A percentile compares a stretch with the other conserved stretches of the same genome.
These are phyloP conservation scores for Colletotrichum sp. DNA, from an alignment of 2,329 filamentous ascomycete species.

Conservation along the genomic window DNA sequence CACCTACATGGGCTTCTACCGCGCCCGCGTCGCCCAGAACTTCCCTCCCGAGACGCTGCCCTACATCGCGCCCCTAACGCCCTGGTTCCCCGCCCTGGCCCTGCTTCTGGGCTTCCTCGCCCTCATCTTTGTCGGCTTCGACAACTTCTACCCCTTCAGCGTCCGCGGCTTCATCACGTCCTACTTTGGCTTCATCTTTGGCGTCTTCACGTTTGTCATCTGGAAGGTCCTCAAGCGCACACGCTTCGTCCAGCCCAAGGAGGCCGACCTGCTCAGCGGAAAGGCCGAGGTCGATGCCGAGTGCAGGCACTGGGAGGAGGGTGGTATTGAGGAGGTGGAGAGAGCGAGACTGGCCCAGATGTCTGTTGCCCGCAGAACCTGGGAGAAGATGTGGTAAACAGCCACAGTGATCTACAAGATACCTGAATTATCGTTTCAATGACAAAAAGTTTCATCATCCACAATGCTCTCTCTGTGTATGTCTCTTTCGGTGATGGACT, in stretches of 20 bases:
- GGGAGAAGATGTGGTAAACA: constrained; percentile 44
- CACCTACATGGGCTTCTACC: constrained; percentile 53
- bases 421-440: not conserved
- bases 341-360: constrained; percentile 37
- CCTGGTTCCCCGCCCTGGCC: constrained; percentile 56
- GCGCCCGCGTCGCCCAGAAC: constrained; percentile 57
- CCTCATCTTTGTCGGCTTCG: constrained; percentile 62
- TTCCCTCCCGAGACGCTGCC: constrained; percentile 52
- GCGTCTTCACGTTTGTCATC: constrained; percentile 60
- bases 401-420: not conserved
- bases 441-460: not conserved
- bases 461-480: not conserved
- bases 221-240: constrained; percentile 73
- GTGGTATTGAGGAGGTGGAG: constrained; percentile 51
- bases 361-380: constrained; percentile 37
- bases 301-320: constrained; percentile 48
- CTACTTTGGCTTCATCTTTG: constrained; percentile 60
- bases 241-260: constrained; percentile 55
- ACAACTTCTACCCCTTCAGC: constrained; percentile 57
- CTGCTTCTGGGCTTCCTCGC: constrained; percentile 51
- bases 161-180: constrained; percentile 54
- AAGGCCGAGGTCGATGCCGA: constrained; percentile 69
- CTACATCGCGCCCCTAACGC: constrained; percentile 55
- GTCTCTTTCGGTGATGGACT: not conserved
- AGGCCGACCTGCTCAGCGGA: constrained; percentile 67